Conservation (phyloP, 148 eudicot genomes). For the Rhododendron simsii region DNA sequence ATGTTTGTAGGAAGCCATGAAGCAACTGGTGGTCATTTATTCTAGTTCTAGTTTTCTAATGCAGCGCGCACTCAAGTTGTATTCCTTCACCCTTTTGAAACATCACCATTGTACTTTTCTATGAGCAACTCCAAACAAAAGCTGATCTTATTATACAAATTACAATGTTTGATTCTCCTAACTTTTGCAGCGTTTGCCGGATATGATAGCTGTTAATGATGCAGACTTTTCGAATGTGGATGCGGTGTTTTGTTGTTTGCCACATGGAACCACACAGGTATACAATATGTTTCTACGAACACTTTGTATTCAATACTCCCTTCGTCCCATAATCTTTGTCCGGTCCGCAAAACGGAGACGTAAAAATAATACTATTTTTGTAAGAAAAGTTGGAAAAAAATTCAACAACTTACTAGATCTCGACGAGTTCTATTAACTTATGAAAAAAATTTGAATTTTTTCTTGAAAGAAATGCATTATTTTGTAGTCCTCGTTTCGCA, state of each 20-base stretch:
- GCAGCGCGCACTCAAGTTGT: neutral
- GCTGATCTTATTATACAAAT: neutral
- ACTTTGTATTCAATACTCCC: neutral
- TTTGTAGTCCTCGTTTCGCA: no score
- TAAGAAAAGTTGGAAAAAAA: no score
- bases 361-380: no score
- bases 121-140: neutral
- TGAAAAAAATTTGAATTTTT: no score
- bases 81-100: neutral
- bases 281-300: neutral
- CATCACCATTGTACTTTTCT: neutral
- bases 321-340: no score
- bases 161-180: neutral
- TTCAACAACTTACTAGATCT: no score
- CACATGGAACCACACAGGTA: conserved; percentile 99
- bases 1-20: neutral
- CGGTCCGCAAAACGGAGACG: no score
- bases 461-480: no score
- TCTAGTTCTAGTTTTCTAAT: neutral
- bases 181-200: conserved; percentile 65
- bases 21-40: neutral
- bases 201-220: conserved; percentile 79
- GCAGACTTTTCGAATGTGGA: conserved; percentile 84
- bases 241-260: conserved; percentile 98
- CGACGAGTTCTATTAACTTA: no score